Percentiles rank a stretch among this genome's conserved stretches.
These are phyloP conservation scores for Botrytis paeoniae DNA, from an alignment of 2,329 filamentous ascomycete genomes.

Conservation along the genomic window DNA sequence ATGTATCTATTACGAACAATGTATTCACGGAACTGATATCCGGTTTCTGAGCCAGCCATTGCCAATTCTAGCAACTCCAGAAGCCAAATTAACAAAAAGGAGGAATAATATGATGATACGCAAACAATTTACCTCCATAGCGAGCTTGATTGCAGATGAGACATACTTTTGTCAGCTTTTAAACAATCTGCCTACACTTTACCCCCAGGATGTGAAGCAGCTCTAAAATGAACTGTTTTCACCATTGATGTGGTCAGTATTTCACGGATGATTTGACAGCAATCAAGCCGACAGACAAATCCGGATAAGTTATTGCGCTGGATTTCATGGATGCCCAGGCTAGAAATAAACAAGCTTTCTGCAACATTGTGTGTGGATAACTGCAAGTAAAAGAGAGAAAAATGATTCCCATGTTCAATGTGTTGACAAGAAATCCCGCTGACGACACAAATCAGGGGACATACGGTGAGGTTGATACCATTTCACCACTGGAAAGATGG, in stretches of 20 bases:
- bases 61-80: background rate
- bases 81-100: background rate
- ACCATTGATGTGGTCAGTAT: background rate
- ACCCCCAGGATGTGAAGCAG: background rate
- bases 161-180: background rate
- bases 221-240: too few relatives aligned
- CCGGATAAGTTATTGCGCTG: background rate
- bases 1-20: background rate
- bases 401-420: background rate
- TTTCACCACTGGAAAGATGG: background rate
- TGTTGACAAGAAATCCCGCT: background rate
- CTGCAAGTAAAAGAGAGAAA: background rate
- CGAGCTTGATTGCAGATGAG: background rate
- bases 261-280: background rate
- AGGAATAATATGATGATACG: background rate
- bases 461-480: background rate
- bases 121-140: background rate
- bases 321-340: background rate
- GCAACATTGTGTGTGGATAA: background rate
- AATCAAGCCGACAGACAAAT: too few relatives aligned
- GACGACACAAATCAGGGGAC: background rate
- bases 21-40: accelerated
- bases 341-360: background rate
- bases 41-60: background rate
- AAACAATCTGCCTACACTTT: background rate